Conservation (phyloP, 306 rosid genomes). For the Sicyos edulis region DNA sequence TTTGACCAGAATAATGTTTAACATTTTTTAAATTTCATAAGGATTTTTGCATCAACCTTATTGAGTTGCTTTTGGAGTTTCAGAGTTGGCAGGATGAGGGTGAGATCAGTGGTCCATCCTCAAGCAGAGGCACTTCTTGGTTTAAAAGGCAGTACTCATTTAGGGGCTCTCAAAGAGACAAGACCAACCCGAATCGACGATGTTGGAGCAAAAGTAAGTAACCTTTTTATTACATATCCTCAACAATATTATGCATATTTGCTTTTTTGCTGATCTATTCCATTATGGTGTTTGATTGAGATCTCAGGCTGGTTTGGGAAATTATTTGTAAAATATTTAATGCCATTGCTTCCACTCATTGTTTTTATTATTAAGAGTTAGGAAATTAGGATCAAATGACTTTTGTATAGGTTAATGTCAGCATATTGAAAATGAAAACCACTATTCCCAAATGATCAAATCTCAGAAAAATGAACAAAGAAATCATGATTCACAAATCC, state of each 20-base stretch:
- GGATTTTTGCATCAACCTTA: not conserved
- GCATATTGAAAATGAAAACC: too few species aligned
- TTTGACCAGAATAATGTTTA: not conserved
- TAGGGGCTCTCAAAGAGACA: conserved; percentile 29
- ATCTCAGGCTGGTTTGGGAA: too few species aligned
- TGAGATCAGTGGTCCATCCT: conserved; percentile 35
- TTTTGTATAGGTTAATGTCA: too few species aligned
- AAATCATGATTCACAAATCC: too few species aligned
- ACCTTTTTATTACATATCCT: not conserved
- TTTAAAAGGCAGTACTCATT: conserved; percentile 37
- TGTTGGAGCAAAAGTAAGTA: conserved; percentile 38
- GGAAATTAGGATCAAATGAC: too few species aligned
- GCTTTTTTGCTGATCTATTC: not conserved
- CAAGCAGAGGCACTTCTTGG: conserved; percentile 42
- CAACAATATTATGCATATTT: not conserved
- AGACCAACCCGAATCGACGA: conserved; percentile 27
- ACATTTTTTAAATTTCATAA: not conserved
- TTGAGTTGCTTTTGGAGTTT: conserved; percentile 11
- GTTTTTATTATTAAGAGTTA: too few species aligned
- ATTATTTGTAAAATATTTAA: too few species aligned
- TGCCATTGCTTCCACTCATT: too few species aligned
- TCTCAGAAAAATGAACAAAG: too few species aligned
- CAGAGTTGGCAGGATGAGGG: conserved; percentile 37
- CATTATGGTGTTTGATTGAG: too few species aligned
- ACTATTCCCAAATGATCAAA: too few species aligned